A percentile compares a stretch with the other conserved stretches of the same genome.
These are phyloP conservation scores for Viola odorata DNA, from an alignment of 345 rosid genomes.

Conservation along the genomic window DNA sequence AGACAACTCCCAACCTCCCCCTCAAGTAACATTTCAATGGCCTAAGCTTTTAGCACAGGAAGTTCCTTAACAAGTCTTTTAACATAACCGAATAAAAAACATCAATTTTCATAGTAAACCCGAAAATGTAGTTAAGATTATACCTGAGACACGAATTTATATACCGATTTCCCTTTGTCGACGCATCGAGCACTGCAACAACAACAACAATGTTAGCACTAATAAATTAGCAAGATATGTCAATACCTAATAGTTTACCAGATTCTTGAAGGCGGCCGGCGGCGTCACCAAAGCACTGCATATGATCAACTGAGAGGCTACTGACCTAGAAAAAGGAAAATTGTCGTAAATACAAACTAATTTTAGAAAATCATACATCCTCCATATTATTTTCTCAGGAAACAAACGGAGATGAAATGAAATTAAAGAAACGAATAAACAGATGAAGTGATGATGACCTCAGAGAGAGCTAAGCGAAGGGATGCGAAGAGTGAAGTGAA, in stretches of 20 bases:
- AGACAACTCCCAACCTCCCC: too few species aligned
- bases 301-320: conserved; percentile 64
- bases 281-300: conserved; percentile 79
- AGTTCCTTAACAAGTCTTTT: too few species aligned
- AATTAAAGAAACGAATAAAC: background rate
- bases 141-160: conserved; percentile 93
- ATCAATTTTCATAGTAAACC: background rate
- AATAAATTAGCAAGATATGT: background rate
- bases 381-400: background rate
- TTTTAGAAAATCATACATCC: too few species aligned
- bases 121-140: background rate
- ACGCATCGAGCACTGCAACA: conserved; percentile 69
- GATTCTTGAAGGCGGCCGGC: conserved; percentile 77
- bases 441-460: conserved; percentile 36
- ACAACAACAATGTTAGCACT: conserved; percentile 7
- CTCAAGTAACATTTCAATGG: too few species aligned
- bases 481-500: conserved; percentile 77
- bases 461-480: conserved; percentile 73
- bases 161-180: conserved; percentile 84
- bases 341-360: background rate
- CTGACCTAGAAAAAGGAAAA: conserved; percentile 41
- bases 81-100: too few species aligned
- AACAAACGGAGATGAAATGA: conserved; percentile 10
- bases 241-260: conserved; percentile 23
- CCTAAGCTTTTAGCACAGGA: too few species aligned